Evolutionary conservation across 176 grass and related monocot genomes (phyloP), one percentile per base, ranked within the genome.

Genomic region (Saccharum spontaneum): DNA sequence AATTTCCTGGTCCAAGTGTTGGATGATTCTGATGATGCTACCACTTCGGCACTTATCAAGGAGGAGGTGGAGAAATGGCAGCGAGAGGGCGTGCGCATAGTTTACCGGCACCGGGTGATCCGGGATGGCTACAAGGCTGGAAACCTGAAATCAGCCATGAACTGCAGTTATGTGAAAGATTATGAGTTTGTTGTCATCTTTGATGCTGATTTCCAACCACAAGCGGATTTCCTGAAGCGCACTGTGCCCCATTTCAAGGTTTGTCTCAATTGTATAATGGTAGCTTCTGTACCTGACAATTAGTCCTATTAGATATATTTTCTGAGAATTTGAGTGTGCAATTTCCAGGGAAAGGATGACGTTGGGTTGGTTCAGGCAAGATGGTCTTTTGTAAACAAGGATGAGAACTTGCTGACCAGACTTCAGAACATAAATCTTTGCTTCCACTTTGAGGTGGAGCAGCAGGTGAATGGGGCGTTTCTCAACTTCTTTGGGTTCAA

Each of bases 371-470:
- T 97, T 79, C 94, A 97, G 84, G 88, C 92, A 33, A 90, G 94
- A 82, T 97, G 94, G 94, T 94, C 88, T 48, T 97, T 97, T 31
- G 75, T 97, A 13, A 97, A 97, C 94, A 94, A 89, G 79, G 94
- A 97, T 68, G 92, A 97, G 69, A 97, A 97, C 73, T 60, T 97
- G 85, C 40, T 97, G 71, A 97, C 92, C 24, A 87, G 94, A 75
- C 75, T 97, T 57, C 94, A 97, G 75, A 94, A 97, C 81, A 76
- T 97, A 82, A 97, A 97, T 33, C 81, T 97, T 28, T 92, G 92
- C 84, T 97, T 97, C 86, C 94, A 97, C 85, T 97, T 97, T 67
- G 94, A 97, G 88, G 94, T 97, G 86, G 94, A 97, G 74, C 94
- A 97, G 87, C 94, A 97, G 75, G 94, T 97, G 41, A 97, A 97